Base-by-base conservation (phyloP, 106 monocot genomes). In the Dactylorhiza incarnata region DNA sequence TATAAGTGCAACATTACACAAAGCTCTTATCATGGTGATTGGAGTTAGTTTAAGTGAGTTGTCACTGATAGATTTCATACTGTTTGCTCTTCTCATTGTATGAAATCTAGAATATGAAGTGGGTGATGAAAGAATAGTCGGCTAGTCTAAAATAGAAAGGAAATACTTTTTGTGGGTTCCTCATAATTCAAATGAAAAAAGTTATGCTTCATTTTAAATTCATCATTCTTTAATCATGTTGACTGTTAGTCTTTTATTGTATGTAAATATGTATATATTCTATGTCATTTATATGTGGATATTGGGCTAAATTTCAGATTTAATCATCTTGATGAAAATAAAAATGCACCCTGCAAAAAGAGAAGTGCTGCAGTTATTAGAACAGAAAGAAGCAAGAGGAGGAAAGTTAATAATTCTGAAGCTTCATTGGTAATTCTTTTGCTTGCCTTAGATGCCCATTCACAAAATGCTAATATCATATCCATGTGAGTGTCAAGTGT, bases 371-470 rank as follows among this genome's bases (percentile, higher is more conserved):
- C 55, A 71, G 48, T 65, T 9, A 50, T 74, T 77, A 78, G 69
- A 55, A 74, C 68, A 49, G 87, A 84, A 50, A 74, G 81, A 45
- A 58, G 16, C 3, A 93, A 93, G 51, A 69, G 86, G 79, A 90
- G 77, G 80, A 93, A 90, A 67, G 45, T 79, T 73, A 69, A 78
- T 73, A 75, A 54, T 20, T 70, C 49, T 49, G 78, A 87, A 78
- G 47, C 49, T 72, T 22, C 70, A 65, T 22, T 82, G 75, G 79
- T 87, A 82, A 48, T 72, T 79, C 22, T 68, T 11, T 48, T 44
- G 44, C 19, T 53, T 78, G 52, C 50, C 55, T 45, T 67, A 9
- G 45, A 16, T 26, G 9, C 7, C 29, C 43, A 20, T 29, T 46
- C 49, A 67, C 14, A 1, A 23, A 26, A 29, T 68, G 67, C 25